These are phyloP conservation scores for Colletotrichum noveboracense DNA, from an alignment of 2,329 filamentous ascomycete species.

Conservation along the genomic window DNA sequence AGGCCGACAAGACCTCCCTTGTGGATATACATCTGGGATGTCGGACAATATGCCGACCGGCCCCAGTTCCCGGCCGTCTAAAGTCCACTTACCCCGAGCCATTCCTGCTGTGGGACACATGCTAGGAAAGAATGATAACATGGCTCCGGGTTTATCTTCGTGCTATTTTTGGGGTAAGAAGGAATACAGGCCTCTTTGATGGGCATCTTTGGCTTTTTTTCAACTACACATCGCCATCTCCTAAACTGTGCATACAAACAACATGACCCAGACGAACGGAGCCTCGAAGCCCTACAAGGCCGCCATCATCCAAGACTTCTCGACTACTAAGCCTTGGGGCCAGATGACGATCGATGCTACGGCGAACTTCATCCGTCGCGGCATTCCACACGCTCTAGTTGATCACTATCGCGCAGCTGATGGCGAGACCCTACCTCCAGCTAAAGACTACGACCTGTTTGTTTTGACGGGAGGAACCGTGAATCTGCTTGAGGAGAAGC, in stretches of 20 bases:
- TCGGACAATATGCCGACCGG: background rate
- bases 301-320: background rate
- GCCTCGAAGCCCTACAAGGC: background rate
- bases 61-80: background rate
- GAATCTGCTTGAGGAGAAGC: background rate
- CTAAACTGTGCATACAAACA: background rate
- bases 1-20: background rate
- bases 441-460: background rate
- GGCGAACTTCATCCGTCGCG: background rate
- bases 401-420: background rate
- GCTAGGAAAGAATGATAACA: background rate
- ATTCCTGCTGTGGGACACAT: background rate
- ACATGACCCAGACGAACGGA: background rate
- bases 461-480: background rate
- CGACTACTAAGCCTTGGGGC: background rate
- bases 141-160: background rate
- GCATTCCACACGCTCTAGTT: background rate
- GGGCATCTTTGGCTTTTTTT: background rate
- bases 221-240: background rate
- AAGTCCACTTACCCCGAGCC: background rate
- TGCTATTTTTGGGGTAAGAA: background rate
- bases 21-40: accelerated
- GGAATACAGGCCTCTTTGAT: background rate
- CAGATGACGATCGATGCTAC: background rate
- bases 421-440: background rate